Evolutionary conservation across 257 asterid species (phyloP), one percentile per base, ranked within the genome.

Genomic region (Craterostigma plantagineum): DNA sequence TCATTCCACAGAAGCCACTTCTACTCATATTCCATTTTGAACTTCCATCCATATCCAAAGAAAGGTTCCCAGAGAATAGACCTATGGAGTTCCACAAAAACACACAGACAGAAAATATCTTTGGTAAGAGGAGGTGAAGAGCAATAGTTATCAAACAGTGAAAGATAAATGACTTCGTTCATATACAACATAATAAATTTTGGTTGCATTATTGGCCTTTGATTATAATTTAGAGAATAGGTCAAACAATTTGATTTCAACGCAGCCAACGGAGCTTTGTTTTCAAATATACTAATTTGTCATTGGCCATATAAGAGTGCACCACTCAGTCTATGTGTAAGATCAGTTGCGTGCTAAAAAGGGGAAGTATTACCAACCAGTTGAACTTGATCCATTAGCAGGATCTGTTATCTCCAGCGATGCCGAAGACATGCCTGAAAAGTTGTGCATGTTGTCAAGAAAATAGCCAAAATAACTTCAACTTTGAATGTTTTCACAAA

Each of bases 1-100:
- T 76, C 98, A 82, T 87, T 43, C 98, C 98, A 46, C 93, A 87
- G 56, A 87, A 82, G 63, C 98, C 98, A 56, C 94, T 70, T 60
- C 95, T 70, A 62, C 70, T 74, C 38, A 87, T 82, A 44, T 76
- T 87, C 98, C 95, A 79, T 54, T 38, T 74, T 40, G 98, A 48
- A 65, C 66, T 66, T 70, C 79, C 86, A 4, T 64, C 67, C 16
- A 73, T 71, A 53, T 79, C 98, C 63, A 70, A 58, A 46, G 98
- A 87, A 46, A 87, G 92, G 67, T 70, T 76, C 45, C 98, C 98
- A 42, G 93, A 79, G 69, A 87, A 87, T 45, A 86, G 43, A 38
- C 97, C 97, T 86, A 37, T n/a, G 40, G 50, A 51, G 55, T 42
- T 54, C 12, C 58, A 48, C 11, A 5, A 7, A 35, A 34, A 23